These are phyloP conservation scores for Parasitella parasitica DNA, from an alignment of 371 early-diverging fungal species.

Conservation along the genomic window DNA sequence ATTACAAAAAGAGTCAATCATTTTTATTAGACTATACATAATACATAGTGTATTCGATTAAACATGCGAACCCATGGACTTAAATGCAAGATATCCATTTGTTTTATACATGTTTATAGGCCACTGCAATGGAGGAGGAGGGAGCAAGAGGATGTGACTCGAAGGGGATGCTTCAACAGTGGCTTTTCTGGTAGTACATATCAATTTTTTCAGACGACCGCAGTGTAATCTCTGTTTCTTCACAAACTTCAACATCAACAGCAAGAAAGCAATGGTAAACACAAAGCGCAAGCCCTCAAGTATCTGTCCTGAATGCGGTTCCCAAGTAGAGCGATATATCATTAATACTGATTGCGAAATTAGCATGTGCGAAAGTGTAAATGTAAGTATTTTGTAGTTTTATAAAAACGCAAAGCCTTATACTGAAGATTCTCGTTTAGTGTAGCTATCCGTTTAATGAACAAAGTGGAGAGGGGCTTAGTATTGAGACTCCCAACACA, in stretches of 20 bases:
- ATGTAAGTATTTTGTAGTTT: neutral
- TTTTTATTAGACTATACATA: neutral
- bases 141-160: too few relatives aligned
- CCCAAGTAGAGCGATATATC: neutral
- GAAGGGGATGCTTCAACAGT: neutral
- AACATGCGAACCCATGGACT: too few relatives aligned
- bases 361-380: conserved; percentile 3
- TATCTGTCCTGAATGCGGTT: conserved; percentile 2
- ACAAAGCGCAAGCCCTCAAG: neutral
- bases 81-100: too few relatives aligned
- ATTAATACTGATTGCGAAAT: neutral
- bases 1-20: neutral
- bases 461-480: conserved; percentile 5
- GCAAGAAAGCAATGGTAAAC: neutral
- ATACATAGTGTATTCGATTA: too few relatives aligned
- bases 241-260: neutral
- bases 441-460: conserved; percentile 12
- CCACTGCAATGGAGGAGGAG: too few relatives aligned
- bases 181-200: neutral
- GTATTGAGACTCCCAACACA: conserved; percentile 12
- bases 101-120: too few relatives aligned
- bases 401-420: neutral
- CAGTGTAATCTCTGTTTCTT: neutral
- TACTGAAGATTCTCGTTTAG: neutral
- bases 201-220: neutral